phyloP scores from a whole-genome alignment of 371 early-diverging fungal genomes.

The Blakeslea trispora region DNA sequence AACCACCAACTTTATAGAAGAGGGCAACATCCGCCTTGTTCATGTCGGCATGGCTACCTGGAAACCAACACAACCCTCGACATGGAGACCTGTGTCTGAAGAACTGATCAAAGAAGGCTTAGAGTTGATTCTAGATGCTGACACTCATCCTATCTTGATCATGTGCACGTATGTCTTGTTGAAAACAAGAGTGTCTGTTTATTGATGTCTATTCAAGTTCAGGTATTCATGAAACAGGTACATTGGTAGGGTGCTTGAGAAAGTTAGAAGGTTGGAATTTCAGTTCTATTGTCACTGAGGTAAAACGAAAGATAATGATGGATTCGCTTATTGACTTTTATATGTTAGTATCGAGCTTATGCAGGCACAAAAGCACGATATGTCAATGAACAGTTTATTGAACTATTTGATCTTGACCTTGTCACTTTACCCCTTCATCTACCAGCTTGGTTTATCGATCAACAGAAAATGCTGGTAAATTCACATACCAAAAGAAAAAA shows the following conservation, averaged over 20 bases:
- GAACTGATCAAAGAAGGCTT: conserved; percentile 93
- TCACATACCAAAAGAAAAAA: not conserved
- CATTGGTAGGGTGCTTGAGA: conserved; percentile 90
- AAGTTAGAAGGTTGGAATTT: conserved; percentile 95
- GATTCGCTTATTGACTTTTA: not conserved
- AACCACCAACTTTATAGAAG: conserved; percentile 80
- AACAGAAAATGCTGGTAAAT: conserved; percentile 42
- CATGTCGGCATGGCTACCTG: conserved; percentile 71
- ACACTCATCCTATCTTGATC: conserved; percentile 84
- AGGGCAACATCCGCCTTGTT: conserved; percentile 73
- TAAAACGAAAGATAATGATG: conserved; percentile 57
- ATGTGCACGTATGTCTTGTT: conserved; percentile 91
- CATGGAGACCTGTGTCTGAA: conserved; percentile 93
- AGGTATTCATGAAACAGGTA: conserved; percentile 80
- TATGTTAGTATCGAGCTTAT: conserved; percentile 80
- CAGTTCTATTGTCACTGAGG: conserved; percentile 92
- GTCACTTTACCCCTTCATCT: conserved; percentile 77
- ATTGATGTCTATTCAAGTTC: conserved; percentile 36
- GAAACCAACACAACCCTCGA: conserved; percentile 53
- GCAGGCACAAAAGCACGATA: conserved; percentile 86
- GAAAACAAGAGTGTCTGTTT: not conserved
- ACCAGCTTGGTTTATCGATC: conserved; percentile 80
- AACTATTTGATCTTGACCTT: conserved; percentile 91
- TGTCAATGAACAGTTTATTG: conserved; percentile 93
- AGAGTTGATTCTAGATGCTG: conserved; percentile 76